Conservation (phyloP, 768 basidiomycete genomes). For the Mrakia blollopis region DNA sequence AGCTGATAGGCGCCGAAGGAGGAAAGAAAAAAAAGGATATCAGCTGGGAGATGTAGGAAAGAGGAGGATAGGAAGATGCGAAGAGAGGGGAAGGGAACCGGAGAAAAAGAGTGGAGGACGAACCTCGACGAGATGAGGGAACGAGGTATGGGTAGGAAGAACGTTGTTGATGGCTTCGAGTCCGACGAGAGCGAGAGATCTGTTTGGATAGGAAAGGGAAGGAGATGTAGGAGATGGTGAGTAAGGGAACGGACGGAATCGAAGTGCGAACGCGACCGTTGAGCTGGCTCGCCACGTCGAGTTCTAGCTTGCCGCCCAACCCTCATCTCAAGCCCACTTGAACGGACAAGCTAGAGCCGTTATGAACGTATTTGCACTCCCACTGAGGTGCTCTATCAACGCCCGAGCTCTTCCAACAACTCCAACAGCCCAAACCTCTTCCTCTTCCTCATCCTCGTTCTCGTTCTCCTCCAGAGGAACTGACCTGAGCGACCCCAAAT, state of each 20-base stretch:
- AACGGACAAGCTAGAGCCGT: no score
- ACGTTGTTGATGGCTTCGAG: slow-evolving; percentile 24
- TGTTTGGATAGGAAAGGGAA: background rate
- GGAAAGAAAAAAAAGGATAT: background rate
- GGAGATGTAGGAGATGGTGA: background rate
- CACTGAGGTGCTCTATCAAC: no score
- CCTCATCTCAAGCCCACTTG: no score
- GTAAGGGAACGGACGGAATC: background rate
- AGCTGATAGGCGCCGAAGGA: slow-evolving; percentile 12
- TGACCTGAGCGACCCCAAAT: slow-evolving; percentile 8
- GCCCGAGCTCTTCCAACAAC: no score
- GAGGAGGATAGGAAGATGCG: no score
- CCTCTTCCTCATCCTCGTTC: no score
- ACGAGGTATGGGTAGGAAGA: background rate
- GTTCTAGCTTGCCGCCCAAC: no score
- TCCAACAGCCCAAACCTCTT: no score
- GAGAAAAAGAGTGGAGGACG: background rate
- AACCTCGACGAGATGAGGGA: background rate
- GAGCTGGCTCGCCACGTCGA: no score
- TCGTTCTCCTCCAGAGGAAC: background rate
- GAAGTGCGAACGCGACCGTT: background rate
- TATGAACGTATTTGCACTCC: no score
- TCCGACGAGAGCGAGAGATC: slow-evolving; percentile 25
- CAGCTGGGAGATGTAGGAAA: background rate
- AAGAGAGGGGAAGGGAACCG: background rate